Evolutionary conservation across 371 early-diverging fungal species (phyloP).

Genomic region (Zopfochytrium polystomum): DNA sequence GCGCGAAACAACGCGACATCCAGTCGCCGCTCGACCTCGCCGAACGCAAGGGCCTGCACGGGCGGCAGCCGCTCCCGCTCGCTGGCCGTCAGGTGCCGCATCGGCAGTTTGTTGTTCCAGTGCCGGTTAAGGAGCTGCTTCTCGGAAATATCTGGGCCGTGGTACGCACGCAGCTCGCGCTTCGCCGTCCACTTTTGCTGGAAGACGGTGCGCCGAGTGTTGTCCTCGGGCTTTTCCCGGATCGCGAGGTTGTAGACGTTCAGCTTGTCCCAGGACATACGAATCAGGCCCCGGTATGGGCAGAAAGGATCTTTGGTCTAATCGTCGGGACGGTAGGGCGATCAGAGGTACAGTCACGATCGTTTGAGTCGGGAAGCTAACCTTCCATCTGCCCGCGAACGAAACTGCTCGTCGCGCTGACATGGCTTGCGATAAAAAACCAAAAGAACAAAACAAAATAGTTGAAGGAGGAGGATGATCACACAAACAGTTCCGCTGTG

Average conservation of each 20-base stretch:
- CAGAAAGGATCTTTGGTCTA: conserved; percentile 36
- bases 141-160: conserved; percentile 85
- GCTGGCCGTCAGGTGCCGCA: conserved; percentile 31
- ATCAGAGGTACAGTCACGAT: too few species aligned
- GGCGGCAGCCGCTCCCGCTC: conserved; percentile 56
- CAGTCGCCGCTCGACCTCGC: conserved; percentile 83
- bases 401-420: too few species aligned
- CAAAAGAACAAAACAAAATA: too few species aligned
- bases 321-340: too few species aligned
- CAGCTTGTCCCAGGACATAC: conserved; percentile 92
- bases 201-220: conserved; percentile 74
- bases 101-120: conserved; percentile 38
- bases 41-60: conserved; percentile 78
- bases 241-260: conserved; percentile 83
- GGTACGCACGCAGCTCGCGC: conserved; percentile 89
- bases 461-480: too few species aligned
- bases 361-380: too few species aligned
- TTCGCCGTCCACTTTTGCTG: conserved; percentile 94
- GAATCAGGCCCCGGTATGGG: conserved; percentile 53
- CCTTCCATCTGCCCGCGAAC: too few species aligned
- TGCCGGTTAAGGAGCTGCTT: conserved; percentile 56
- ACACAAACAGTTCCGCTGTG: too few species aligned
- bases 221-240: conserved; percentile 53
- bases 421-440: too few species aligned
- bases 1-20: conserved; percentile 90